These are phyloP conservation scores for Rhizopogon vesiculosus DNA, from an alignment of 768 basidiomycete genomes.

Conservation along the genomic window DNA sequence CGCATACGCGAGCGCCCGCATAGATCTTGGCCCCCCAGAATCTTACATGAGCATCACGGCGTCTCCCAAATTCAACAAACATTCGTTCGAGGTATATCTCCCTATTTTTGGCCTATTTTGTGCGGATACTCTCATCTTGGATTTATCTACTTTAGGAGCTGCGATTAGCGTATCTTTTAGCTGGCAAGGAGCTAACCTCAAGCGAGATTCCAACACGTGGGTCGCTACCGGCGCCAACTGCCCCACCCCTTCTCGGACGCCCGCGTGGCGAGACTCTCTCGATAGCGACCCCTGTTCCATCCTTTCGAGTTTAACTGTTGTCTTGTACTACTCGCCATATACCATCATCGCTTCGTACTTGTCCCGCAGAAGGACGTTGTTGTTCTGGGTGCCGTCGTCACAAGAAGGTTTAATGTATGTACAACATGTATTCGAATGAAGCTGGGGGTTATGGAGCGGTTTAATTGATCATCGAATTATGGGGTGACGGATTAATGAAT, in stretches of 20 bases:
- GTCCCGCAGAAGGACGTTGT: not conserved
- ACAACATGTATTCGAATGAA: not conserved
- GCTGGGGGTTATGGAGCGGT: not conserved
- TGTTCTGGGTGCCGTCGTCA: not conserved
- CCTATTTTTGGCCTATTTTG: not conserved
- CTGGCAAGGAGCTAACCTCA: constrained; percentile 43
- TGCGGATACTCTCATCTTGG: not conserved
- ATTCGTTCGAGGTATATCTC: constrained; percentile 45
- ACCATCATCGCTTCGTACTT: not conserved
- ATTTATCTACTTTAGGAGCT: constrained; percentile 37
- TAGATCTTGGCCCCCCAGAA: constrained; percentile 19
- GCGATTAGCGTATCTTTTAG: constrained; percentile 39
- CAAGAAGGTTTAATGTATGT: not conserved
- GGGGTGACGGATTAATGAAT: too few relatives aligned
- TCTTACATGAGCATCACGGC: constrained; percentile 32
- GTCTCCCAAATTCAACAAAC: constrained; percentile 33
- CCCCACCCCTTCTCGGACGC: constrained; percentile 22
- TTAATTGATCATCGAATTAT: not conserved
- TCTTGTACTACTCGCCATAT: not conserved
- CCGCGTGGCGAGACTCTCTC: constrained; percentile 29
- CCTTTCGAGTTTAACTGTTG: constrained; percentile 7
- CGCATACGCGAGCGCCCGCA: constrained; percentile 13
- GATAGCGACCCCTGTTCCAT: constrained; percentile 14
- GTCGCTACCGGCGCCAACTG: constrained; percentile 16
- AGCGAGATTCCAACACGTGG: constrained; percentile 25